A percentile compares a stretch with the other conserved stretches of the same genome.
Conservation (phyloP, 2,329 filamentous ascomycete species). For the Plenodomus biglobosus region DNA sequence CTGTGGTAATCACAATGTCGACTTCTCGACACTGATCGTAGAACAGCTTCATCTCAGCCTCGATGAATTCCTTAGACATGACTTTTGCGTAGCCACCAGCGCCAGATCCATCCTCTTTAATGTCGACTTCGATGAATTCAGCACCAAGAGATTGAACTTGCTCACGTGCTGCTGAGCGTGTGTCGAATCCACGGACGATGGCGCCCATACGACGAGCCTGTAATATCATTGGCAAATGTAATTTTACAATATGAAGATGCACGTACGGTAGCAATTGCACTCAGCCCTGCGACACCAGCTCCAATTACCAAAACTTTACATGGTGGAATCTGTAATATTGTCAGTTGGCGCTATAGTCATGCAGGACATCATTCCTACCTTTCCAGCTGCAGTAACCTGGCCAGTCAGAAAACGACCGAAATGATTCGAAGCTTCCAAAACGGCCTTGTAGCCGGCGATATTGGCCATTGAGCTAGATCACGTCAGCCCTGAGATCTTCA, state of each 20-base stretch:
- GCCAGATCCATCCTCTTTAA: conserved; percentile 81
- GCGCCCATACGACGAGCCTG: conserved; percentile 79
- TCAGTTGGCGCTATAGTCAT: neutral
- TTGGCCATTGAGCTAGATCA: conserved; percentile 82
- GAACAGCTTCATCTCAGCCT: conserved; percentile 91
- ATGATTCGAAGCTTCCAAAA: conserved; percentile 84
- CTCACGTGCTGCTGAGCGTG: conserved; percentile 81
- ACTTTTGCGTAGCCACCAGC: conserved; percentile 88
- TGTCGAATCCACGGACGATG: conserved; percentile 88
- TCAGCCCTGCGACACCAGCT: conserved; percentile 83
- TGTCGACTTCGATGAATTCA: conserved; percentile 84
- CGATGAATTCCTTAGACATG: conserved; percentile 92
- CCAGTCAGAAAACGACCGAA: conserved; percentile 88
- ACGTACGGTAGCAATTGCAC: conserved; percentile 75
- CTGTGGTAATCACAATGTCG: conserved; percentile 90
- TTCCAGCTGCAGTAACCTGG: conserved; percentile 84
- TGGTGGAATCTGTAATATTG: conserved; percentile 69
- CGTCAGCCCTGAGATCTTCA: conserved; percentile 10
- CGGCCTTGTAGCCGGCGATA: conserved; percentile 90
- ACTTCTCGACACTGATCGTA: conserved; percentile 84
- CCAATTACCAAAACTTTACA: conserved; percentile 90
- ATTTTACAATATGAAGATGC: conserved; percentile 9
- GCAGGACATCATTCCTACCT: conserved; percentile 17
- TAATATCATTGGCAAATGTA: neutral
- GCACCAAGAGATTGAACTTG: conserved; percentile 89